phyloP scores from a whole-genome alignment of 306 rosid genomes.

The Rosa multiflora region DNA sequence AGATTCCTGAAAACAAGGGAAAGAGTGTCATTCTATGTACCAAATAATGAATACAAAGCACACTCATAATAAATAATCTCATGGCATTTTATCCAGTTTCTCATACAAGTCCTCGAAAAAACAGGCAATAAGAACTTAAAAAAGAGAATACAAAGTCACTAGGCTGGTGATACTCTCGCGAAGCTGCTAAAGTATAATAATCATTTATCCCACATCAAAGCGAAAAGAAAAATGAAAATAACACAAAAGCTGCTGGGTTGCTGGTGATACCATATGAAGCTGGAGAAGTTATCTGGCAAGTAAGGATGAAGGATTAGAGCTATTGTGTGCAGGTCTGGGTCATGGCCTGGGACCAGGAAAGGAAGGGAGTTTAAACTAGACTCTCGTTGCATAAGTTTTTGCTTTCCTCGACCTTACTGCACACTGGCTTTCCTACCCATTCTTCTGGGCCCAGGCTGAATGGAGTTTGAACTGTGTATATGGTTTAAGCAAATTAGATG shows the following conservation, averaged over 20 bases:
- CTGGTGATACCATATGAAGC: neutral
- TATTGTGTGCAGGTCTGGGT: neutral
- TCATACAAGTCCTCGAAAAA: neutral
- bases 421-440: neutral
- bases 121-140: neutral
- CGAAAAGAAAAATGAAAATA: no score
- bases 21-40: slow-evolving; percentile 27
- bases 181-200: neutral
- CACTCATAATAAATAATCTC: neutral
- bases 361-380: neutral
- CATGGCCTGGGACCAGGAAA: neutral
- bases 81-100: neutral
- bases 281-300: neutral
- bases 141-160: neutral
- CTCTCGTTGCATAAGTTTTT: neutral
- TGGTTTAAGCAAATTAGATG: neutral
- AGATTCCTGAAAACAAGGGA: slow-evolving; percentile 67
- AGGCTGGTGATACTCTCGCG: neutral
- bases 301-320: neutral
- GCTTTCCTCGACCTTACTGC: neutral
- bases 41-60: neutral
- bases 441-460: neutral
- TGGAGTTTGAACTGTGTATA: neutral
- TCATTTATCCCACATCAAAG: neutral
- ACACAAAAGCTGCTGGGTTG: neutral